These are phyloP conservation scores for Sclerotiophoma versabilis DNA, from an alignment of 2,329 filamentous ascomycete genomes.

Conservation along the genomic window DNA sequence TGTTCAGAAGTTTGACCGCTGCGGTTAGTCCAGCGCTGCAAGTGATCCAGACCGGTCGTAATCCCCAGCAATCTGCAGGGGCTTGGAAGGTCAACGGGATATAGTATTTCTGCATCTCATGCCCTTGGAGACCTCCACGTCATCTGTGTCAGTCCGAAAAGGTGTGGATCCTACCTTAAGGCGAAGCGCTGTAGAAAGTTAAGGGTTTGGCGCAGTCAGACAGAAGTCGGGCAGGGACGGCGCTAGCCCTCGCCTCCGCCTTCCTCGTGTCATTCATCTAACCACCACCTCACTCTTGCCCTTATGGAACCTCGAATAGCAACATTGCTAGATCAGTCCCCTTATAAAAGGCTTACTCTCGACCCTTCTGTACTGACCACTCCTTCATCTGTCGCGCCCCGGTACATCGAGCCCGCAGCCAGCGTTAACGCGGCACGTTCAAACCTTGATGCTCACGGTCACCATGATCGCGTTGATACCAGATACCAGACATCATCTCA, in stretches of 20 bases:
- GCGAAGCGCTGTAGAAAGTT: background rate
- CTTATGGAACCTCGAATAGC: constrained; percentile 41
- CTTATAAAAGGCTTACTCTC: constrained; percentile 22
- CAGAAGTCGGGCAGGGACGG: background rate
- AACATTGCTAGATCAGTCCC: constrained; percentile 31
- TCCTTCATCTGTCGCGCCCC: constrained; percentile 13
- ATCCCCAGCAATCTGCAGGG: background rate
- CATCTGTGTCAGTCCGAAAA: background rate
- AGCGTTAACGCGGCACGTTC: constrained; percentile 16
- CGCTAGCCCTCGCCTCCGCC: constrained; percentile 7
- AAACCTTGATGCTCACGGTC: constrained; percentile 10
- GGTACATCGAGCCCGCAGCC: constrained; percentile 24
- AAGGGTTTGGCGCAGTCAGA: background rate
- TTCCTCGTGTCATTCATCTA: background rate
- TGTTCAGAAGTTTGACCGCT: background rate
- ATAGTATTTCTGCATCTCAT: background rate
- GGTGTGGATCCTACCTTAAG: background rate
- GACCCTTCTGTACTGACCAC: constrained; percentile 21
- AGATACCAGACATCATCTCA: constrained; percentile 12
- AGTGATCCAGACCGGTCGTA: background rate
- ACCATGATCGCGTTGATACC: constrained; percentile 9
- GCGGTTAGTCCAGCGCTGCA: background rate
- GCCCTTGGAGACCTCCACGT: background rate
- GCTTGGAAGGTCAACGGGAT: background rate
- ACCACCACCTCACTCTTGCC: constrained; percentile 2